A percentile compares a stretch with the other conserved stretches of the same genome.
Evolutionary conservation across 2,329 filamentous ascomycete species (phyloP).

Genomic region (Thelonectria olida): DNA sequence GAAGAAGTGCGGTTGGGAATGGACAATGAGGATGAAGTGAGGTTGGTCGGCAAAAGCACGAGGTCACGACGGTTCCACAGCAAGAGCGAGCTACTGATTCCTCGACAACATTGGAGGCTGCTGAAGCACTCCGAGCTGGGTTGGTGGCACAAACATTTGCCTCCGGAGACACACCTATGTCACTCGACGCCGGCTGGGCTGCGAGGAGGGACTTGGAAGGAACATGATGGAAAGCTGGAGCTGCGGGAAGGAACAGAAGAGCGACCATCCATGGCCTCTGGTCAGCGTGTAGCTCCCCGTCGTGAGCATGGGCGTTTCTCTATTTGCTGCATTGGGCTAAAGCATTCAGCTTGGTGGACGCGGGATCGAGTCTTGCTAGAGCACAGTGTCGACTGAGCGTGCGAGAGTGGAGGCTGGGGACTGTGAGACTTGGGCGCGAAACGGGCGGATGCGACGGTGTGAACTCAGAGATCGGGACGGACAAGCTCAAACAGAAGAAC

Average conservation of each 20-base stretch:
- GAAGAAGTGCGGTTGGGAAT: conserved; percentile 33
- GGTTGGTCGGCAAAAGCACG: conserved; percentile 37
- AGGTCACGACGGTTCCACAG: conserved; percentile 45
- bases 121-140: conserved; percentile 34
- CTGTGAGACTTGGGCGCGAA: conserved; percentile 30
- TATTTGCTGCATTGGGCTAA: conserved; percentile 35
- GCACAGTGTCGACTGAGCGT: conserved; percentile 26
- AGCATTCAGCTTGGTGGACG: conserved; percentile 30
- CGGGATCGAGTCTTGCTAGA: conserved; percentile 10
- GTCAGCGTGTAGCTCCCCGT: conserved; percentile 25
- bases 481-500: conserved; percentile 3
- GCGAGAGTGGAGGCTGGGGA: conserved; percentile 20
- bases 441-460: conserved; percentile 38
- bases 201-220: conserved; percentile 32
- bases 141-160: conserved; percentile 33
- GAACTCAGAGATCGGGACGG: conserved; percentile 43
- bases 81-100: conserved; percentile 17
- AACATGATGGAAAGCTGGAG: conserved; percentile 14
- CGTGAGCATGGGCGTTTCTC: conserved; percentile 1
- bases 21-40: conserved; percentile 34
- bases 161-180: conserved; percentile 29
- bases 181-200: conserved; percentile 32
- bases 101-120: conserved; percentile 18
- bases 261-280: not conserved
- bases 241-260: conserved; percentile 16